Evolutionary conservation across 345 rosid genomes (phyloP).

Genomic region (Populus pruinosa): DNA sequence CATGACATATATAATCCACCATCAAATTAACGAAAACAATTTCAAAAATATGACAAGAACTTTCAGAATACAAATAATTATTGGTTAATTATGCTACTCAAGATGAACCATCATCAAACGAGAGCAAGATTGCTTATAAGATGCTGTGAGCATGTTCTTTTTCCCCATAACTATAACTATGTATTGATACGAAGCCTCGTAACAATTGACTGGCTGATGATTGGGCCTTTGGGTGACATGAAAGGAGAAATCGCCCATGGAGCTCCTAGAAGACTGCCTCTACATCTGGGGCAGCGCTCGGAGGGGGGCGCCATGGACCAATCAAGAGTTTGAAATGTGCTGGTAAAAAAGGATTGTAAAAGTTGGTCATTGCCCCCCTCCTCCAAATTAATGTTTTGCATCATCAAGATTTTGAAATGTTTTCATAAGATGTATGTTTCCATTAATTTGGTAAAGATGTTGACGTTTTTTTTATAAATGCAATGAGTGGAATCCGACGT

Average conservation of each 20-base stretch:
- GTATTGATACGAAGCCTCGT: neutral
- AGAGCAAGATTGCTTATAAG: neutral
- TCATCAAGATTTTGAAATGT: slow-evolving; percentile 2
- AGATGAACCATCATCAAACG: neutral
- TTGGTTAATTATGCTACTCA: neutral
- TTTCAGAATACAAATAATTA: neutral
- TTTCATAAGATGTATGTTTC: slow-evolving; percentile 2
- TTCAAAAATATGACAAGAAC: neutral
- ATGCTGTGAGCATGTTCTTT: neutral
- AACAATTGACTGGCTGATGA: neutral
- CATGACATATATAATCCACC: neutral
- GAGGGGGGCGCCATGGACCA: slow-evolving; percentile 7
- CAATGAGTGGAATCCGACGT: slow-evolving; percentile 37
- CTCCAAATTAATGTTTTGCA: neutral
- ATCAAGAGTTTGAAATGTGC: slow-evolving; percentile 15
- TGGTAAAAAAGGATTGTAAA: slow-evolving; percentile 12
- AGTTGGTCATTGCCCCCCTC: slow-evolving; percentile 34
- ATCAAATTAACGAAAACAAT: neutral
- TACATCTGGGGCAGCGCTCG: neutral
- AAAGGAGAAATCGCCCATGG: neutral
- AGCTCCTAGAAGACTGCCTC: neutral
- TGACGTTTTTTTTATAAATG: slow-evolving; percentile 20
- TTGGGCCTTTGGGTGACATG: neutral
- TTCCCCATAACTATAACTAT: accelerated
- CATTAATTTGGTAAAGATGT: slow-evolving; percentile 40